phyloP scores from a whole-genome alignment of 169 alveolate species.

The Perkinsus olseni region DNA sequence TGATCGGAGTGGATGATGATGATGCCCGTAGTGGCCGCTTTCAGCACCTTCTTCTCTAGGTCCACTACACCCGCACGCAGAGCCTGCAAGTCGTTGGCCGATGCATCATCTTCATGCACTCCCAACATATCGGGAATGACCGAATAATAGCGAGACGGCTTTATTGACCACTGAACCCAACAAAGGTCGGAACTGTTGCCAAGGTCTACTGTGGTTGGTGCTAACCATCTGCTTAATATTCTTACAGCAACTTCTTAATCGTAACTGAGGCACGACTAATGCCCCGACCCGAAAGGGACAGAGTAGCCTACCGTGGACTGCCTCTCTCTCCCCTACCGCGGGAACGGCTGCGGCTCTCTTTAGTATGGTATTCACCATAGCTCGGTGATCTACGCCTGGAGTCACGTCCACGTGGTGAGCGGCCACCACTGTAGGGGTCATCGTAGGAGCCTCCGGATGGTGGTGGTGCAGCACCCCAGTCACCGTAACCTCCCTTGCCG shows the following conservation, averaged over 20 bases:
- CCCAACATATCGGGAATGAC: not conserved
- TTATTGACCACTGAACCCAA: not conserved
- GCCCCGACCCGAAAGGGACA: not conserved
- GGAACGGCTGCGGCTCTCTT: not conserved
- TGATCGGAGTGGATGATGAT: not conserved
- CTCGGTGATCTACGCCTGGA: not conserved
- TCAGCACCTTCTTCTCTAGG: not conserved
- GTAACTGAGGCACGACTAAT: not conserved
- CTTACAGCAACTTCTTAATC: not conserved
- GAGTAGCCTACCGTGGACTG: not conserved
- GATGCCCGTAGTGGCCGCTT: not conserved
- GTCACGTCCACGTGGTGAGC: not conserved
- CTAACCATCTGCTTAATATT: not conserved
- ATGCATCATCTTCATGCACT: not conserved
- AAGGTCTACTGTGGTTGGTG: not conserved
- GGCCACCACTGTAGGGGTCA: not conserved
- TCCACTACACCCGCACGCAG: not conserved
- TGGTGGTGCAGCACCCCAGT: not conserved
- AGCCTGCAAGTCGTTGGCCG: no score
- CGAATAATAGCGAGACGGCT: not conserved
- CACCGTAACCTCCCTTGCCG: not conserved
- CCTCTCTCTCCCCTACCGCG: not conserved
- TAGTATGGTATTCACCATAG: not conserved
- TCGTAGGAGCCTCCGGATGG: not conserved
- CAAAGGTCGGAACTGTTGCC: not conserved